phyloP scores from a whole-genome alignment of 1,284 basidiomycete species.

The Fistulinella staudtii region DNA sequence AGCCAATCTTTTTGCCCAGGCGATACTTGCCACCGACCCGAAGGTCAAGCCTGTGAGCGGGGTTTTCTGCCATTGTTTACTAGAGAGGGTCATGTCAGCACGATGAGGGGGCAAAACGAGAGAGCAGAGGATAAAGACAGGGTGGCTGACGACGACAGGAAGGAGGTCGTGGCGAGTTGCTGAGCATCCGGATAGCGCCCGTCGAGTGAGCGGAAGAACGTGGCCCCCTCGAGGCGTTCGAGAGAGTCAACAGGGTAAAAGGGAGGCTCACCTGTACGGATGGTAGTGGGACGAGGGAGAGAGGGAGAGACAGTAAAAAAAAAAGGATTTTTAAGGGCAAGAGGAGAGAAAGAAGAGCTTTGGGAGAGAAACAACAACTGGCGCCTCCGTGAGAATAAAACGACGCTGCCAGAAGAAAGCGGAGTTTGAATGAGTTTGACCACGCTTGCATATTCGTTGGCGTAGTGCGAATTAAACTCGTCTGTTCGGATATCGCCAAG shows the following conservation, averaged over 20 bases:
- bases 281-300: slow-evolving; percentile 24
- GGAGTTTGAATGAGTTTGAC: slow-evolving; percentile 23
- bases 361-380: slow-evolving; percentile 32
- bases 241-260: slow-evolving; percentile 4
- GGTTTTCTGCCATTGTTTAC: slow-evolving; percentile 58
- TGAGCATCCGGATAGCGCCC: slow-evolving; percentile 9
- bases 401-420: slow-evolving; percentile 22
- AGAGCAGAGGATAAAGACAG: slow-evolving; percentile 5
- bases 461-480: background rate
- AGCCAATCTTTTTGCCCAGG: slow-evolving; percentile 99
- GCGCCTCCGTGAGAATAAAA: slow-evolving; percentile 31
- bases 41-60: slow-evolving; percentile 82
- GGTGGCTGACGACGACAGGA: slow-evolving; percentile 34
- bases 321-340: slow-evolving; percentile 18
- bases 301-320: slow-evolving; percentile 28
- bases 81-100: slow-evolving; percentile 1
- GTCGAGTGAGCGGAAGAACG: slow-evolving; percentile 21
- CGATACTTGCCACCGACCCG: slow-evolving; percentile 98
- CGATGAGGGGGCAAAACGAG: slow-evolving; percentile 11
- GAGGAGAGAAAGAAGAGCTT: slow-evolving; percentile 14
- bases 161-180: no score
- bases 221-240: slow-evolving; percentile 30
- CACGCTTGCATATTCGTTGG: no score
- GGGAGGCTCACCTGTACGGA: background rate
- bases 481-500: background rate